Evolutionary conservation across 768 basidiomycete genomes (phyloP), one percentile per base, ranked within the genome.

Genomic region (Mycena leptocephala): DNA sequence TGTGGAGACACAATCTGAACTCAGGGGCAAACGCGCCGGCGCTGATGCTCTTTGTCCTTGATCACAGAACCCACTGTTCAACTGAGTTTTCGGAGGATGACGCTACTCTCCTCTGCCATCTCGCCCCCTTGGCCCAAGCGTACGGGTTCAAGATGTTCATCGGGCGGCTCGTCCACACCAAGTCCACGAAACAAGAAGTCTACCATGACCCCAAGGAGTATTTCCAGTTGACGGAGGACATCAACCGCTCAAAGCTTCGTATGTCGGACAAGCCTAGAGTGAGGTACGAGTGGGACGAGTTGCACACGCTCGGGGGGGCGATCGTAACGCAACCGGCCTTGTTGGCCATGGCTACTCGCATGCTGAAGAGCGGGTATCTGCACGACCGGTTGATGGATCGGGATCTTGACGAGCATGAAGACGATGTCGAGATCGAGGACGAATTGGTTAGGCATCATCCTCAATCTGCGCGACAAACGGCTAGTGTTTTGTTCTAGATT

Each of bases 91-190:
- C 2, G 2, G 33, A 22, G 9, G 9, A 30, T 8, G 63, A 73
- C 39, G 72, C 72, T 8, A 73, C 64, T 3, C 63, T 73, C 10
- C 63, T 73, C 8, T 66, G 63, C 64, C 63, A 65, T 14, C 63
- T 73, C 5, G 72, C 72, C 3, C 72, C 72, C 2, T 48, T 73
- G 30, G 72, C 63, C 20, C 58, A 73, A 26, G 64, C 72, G 3
- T 73, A 73, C 55, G 64, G 55, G 0, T 73, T 73, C 55, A 73
- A 46, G 32, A 32, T 73, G 24, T 66, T 46, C 41, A 33, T 73
- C n/a, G 55, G 28, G 14, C 1, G 16, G n/a, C 35, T 73, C 22
- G 37, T 48, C n/a, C 37, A 73, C 32, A 72, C 70, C 5, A 1
- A 7, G 61, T 72, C 59, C 13, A 63, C 58, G 35, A 10, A 3